These are phyloP conservation scores for Berberis thunbergii DNA, from an alignment of 164 flowering plant species.

Conservation along the genomic window DNA sequence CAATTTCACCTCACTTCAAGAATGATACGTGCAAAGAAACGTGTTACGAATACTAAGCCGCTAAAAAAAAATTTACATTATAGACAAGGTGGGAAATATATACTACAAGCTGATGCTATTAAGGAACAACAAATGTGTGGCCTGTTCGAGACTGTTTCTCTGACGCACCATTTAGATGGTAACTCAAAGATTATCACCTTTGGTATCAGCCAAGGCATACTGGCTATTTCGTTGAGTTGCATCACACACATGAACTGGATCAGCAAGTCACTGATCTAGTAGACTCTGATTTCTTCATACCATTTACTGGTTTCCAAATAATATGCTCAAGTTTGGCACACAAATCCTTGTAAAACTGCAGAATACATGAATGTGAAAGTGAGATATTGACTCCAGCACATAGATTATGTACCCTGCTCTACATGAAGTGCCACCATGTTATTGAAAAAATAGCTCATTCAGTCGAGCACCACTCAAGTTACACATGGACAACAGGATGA, in stretches of 20 bases:
- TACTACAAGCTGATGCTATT: no score
- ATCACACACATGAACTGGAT: constrained; percentile 26
- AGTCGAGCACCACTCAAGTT: no score
- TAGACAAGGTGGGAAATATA: no score
- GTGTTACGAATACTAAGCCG: no score
- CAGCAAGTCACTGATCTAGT: constrained; percentile 44
- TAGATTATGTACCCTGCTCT: no score
- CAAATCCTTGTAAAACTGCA: constrained; percentile 82
- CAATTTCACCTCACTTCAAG: no score
- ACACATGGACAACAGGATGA: no score
- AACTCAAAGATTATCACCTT: background rate
- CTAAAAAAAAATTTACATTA: no score
- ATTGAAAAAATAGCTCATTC: no score
- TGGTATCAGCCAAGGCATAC: background rate
- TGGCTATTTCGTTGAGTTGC: constrained; percentile 14
- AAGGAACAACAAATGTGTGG: background rate
- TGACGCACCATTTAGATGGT: background rate
- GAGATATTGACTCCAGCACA: background rate
- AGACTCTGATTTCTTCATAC: constrained; percentile 20
- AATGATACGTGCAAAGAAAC: no score
- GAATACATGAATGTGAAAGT: background rate
- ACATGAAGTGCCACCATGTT: no score
- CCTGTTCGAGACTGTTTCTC: background rate
- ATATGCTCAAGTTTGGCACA: constrained; percentile 56
- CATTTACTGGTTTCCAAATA: constrained; percentile 63